Conservation (phyloP, 306 rosid species). For the Rosa persica region DNA sequence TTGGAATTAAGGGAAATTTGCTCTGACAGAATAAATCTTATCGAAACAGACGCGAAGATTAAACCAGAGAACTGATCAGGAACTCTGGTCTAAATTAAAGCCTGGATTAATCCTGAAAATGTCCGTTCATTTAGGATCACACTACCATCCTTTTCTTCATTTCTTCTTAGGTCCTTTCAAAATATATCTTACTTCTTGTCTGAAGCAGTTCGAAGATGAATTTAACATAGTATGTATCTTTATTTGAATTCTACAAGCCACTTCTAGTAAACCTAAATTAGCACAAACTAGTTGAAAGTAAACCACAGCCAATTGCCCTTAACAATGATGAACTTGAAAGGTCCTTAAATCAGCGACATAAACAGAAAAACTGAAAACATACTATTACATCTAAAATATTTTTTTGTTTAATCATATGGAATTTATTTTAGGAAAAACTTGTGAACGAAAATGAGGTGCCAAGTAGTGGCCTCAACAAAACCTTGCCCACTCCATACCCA, state of each 20-base stretch:
- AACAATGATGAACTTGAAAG: background rate
- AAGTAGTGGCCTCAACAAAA: background rate
- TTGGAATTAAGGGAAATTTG: background rate
- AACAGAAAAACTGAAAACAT: background rate
- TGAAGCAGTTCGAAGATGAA: background rate
- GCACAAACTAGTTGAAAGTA: background rate
- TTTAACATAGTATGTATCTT: background rate
- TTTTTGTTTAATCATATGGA: background rate
- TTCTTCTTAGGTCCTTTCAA: background rate
- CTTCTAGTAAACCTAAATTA: background rate
- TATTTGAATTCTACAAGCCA: background rate
- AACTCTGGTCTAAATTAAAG: background rate
- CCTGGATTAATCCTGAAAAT: background rate
- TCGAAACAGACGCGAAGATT: background rate
- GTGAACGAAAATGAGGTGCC: background rate
- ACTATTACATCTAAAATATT: background rate
- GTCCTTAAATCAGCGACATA: background rate
- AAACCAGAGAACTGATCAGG: background rate
- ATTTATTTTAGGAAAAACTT: no score
- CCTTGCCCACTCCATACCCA: background rate
- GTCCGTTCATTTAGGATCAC: background rate
- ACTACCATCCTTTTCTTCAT: background rate
- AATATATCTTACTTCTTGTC: background rate
- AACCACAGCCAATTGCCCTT: background rate
- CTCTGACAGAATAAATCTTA: background rate